Conservation (phyloP, 2,329 filamentous ascomycete species). For the Penicillium palitans region DNA sequence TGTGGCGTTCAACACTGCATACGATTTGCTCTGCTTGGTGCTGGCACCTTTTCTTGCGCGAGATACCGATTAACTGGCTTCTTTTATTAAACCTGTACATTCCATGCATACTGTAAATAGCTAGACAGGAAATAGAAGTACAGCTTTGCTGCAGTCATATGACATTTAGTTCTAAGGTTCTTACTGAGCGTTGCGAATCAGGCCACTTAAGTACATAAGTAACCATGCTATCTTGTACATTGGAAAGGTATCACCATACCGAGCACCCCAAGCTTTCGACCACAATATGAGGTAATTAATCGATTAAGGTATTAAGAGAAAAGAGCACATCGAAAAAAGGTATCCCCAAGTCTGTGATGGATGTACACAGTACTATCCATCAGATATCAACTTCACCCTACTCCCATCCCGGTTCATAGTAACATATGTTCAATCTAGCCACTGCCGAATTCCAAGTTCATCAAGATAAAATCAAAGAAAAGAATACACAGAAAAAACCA, state of each 20-base stretch:
- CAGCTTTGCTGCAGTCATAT: background rate
- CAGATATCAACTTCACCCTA: background rate
- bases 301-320: background rate
- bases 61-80: background rate
- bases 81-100: background rate
- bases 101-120: background rate
- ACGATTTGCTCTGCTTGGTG: background rate
- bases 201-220: background rate
- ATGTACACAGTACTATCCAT: background rate
- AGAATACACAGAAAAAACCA: background rate
- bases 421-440: constrained; percentile 3
- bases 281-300: background rate
- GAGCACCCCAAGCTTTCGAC: background rate
- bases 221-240: background rate
- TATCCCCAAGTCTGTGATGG: background rate
- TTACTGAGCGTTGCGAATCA: background rate
- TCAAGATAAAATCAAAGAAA: background rate
- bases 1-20: constrained; percentile 1
- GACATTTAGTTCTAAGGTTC: background rate
- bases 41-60: background rate
- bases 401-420: background rate
- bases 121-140: background rate
- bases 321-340: background rate
- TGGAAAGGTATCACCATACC: background rate
- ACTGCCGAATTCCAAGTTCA: background rate